Percentiles rank a stretch among this genome's conserved stretches.
These are phyloP conservation scores for Panicum hallii DNA, from an alignment of 202 grass and related monocot genomes.

Conservation along the genomic window DNA sequence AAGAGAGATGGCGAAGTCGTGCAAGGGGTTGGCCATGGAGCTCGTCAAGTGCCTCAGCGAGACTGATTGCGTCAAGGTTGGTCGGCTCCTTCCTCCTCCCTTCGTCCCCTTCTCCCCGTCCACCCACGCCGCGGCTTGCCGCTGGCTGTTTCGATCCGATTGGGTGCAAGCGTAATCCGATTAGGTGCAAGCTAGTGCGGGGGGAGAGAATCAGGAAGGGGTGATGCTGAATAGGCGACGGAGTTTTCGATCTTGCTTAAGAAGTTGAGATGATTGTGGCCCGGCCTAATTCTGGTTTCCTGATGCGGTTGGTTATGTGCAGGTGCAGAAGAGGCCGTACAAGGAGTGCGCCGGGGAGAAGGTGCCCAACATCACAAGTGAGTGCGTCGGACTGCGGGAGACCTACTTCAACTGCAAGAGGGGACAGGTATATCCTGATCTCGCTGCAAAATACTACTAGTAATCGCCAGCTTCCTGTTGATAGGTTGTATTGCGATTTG, in stretches of 20 bases:
- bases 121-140: neutral
- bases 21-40: conserved; percentile 96
- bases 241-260: neutral
- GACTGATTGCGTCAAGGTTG: conserved; percentile 86
- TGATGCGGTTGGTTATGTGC: conserved; percentile 20
- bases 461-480: neutral
- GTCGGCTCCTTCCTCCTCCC: neutral
- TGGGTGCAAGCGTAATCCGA: neutral
- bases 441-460: neutral
- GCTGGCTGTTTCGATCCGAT: conserved; percentile 4
- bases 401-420: conserved; percentile 99
- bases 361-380: conserved; percentile 78
- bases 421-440: conserved; percentile 67
- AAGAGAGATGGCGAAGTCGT: conserved; percentile 73
- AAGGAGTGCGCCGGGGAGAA: conserved; percentile 96
- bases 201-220: neutral
- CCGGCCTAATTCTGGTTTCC: neutral
- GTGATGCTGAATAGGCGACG: neutral
- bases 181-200: neutral
- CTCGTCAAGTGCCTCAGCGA: conserved; percentile 98
- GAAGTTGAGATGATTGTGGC: neutral
- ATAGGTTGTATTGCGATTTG: neutral
- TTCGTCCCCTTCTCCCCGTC: neutral
- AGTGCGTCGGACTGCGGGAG: conserved; percentile 91
- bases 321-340: conserved; percentile 89